A percentile compares a stretch with the other conserved stretches of the same genome.
phyloP scores from a whole-genome alignment of 345 rosid genomes.

The Citrus medica region DNA sequence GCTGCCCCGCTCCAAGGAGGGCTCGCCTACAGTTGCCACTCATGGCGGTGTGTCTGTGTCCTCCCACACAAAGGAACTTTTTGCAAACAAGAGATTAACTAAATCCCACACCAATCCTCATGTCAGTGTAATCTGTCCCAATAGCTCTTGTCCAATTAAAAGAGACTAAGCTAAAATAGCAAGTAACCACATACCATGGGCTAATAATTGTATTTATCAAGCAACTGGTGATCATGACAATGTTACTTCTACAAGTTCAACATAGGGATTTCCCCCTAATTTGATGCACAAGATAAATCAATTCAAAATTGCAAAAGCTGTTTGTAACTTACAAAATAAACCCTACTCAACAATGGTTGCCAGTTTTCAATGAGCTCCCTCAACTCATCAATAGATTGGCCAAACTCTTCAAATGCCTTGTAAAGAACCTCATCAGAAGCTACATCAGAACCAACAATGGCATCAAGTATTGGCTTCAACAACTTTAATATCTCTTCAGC shows the following conservation, averaged over 20 bases:
- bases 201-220: background rate
- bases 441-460: conserved; percentile 50
- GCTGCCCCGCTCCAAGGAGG: too few species aligned
- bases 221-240: background rate
- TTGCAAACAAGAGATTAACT: background rate
- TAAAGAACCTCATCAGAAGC: conserved; percentile 55
- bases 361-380: conserved; percentile 65
- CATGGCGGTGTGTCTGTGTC: too few species aligned
- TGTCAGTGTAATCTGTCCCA: background rate
- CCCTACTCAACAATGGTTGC: conserved; percentile 78
- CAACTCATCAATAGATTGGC: conserved; percentile 62
- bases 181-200: background rate
- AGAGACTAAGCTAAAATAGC: background rate
- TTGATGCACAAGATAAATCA: background rate
- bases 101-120: background rate
- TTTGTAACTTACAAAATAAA: conserved; percentile 67
- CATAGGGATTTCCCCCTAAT: background rate
- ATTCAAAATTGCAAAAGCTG: background rate
- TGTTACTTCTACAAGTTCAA: conserved; percentile 2
- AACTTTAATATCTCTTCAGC: conserved; percentile 77
- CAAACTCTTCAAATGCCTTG: conserved; percentile 58
- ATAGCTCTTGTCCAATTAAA: background rate
- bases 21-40: too few species aligned
- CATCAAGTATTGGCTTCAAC: conserved; percentile 70
- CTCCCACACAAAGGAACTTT: too few species aligned